Evolutionary conservation across 2,329 filamentous ascomycete species (phyloP).

Genomic region (Simplicillium aogashimaense): DNA sequence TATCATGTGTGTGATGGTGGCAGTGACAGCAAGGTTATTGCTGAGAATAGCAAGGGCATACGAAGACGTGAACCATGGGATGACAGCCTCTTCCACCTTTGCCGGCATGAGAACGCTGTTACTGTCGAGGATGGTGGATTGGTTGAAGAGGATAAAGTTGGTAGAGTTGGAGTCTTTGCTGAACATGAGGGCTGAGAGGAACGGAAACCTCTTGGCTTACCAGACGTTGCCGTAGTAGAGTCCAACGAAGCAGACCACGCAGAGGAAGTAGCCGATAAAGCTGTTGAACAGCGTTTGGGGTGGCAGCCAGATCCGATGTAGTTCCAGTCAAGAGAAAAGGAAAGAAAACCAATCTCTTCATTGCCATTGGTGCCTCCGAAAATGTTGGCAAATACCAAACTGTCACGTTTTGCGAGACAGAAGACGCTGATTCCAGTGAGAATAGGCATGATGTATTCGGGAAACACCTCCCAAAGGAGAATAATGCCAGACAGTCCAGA

Average conservation of each 20-base stretch:
- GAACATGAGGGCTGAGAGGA: conserved; percentile 27
- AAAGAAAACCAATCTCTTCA: conserved; percentile 27
- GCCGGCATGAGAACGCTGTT: conserved; percentile 14
- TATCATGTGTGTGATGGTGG: conserved; percentile 23
- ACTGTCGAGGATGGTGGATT: conserved; percentile 27
- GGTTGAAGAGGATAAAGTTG: conserved; percentile 27
- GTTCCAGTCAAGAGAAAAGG: conserved; percentile 29
- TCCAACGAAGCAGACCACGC: conserved; percentile 24
- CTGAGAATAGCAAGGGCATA: conserved; percentile 29
- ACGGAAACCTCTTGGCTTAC: conserved; percentile 9
- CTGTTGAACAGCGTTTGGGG: conserved; percentile 26
- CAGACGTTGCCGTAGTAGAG: conserved; percentile 15
- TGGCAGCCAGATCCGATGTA: conserved; percentile 31
- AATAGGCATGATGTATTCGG: conserved; percentile 33
- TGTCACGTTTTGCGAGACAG: conserved; percentile 32
- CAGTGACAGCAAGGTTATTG: conserved; percentile 34
- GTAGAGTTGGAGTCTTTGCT: conserved; percentile 21
- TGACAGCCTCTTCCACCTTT: conserved; percentile 21
- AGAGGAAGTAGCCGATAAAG: conserved; percentile 24
- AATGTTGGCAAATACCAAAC: conserved; percentile 33
- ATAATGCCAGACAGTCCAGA: conserved; percentile 26
- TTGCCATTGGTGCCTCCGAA: conserved; percentile 33
- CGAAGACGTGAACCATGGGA: conserved; percentile 30
- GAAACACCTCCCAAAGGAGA: conserved; percentile 37
- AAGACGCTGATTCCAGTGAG: conserved; percentile 26